phyloP scores from a whole-genome alignment of 2,329 filamentous ascomycete species.

The Colletotrichum orchidophilum region DNA sequence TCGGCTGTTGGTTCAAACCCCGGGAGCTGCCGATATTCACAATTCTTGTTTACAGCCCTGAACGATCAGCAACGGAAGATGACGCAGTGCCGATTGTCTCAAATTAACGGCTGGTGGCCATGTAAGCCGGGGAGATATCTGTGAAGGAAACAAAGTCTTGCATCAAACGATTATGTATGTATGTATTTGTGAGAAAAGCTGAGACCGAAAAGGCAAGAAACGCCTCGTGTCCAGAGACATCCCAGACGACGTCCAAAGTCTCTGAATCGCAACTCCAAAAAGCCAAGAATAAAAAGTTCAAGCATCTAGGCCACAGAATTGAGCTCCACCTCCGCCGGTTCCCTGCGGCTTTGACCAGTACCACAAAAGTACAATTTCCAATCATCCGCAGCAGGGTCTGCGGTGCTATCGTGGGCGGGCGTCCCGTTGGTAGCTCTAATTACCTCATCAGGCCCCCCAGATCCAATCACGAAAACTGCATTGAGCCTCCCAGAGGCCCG shows the following conservation, averaged over 20 bases:
- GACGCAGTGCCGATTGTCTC: conserved; percentile 6
- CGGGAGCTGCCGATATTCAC: conserved; percentile 20
- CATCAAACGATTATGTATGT: background rate
- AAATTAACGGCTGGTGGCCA: background rate
- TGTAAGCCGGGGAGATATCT: background rate
- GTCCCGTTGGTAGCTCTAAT: conserved; percentile 10
- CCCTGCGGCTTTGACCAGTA: conserved; percentile 15
- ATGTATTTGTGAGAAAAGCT: background rate
- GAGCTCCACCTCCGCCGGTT: conserved; percentile 31
- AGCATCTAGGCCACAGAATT: conserved; percentile 14
- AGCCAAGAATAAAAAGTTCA: conserved; percentile 13
- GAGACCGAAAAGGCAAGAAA: background rate
- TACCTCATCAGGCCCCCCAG: conserved; percentile 22
- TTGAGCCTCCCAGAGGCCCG: background rate
- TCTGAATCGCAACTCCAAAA: conserved; percentile 15
- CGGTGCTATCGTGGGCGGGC: conserved; percentile 14
- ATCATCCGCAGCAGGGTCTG: conserved; percentile 13
- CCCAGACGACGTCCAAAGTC: background rate
- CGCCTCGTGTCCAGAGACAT: background rate
- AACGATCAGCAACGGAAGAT: conserved; percentile 15
- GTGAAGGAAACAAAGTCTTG: background rate
- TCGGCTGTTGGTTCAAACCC: conserved; percentile 13
- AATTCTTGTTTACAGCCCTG: conserved; percentile 21
- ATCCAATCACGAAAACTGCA: conserved; percentile 14
- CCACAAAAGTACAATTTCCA: conserved; percentile 11